These are phyloP conservation scores for Yamadazyma kanchanaburiensis DNA, from an alignment of 1,139 yeast genomes.

Conservation along the genomic window DNA sequence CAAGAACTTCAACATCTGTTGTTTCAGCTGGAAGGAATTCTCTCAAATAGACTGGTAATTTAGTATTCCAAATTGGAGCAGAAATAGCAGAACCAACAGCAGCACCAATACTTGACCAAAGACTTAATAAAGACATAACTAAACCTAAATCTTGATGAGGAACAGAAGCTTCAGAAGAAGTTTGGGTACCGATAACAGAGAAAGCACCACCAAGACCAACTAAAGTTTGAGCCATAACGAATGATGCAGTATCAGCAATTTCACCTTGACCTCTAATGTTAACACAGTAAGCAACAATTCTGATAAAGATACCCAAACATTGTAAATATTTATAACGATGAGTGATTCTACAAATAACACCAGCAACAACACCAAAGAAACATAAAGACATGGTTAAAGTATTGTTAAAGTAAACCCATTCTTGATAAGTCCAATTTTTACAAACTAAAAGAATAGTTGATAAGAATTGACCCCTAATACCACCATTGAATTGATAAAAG, in stretches of 20 bases:
- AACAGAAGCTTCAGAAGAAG: constrained; percentile 33
- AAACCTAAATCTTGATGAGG: constrained; percentile 47
- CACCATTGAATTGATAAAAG: constrained; percentile 16
- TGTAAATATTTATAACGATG: constrained; percentile 30
- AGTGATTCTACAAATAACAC: constrained; percentile 21
- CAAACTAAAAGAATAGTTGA: constrained; percentile 16
- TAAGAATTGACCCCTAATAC: constrained; percentile 13
- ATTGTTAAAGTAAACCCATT: constrained; percentile 33
- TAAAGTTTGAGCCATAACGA: constrained; percentile 19
- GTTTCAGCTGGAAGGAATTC: constrained; percentile 18
- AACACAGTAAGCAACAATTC: constrained; percentile 25
- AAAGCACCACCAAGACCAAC: constrained; percentile 30
- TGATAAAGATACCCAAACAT: constrained; percentile 21
- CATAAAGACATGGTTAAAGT: constrained; percentile 30
- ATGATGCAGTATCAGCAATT: constrained; percentile 17
- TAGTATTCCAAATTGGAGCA: constrained; percentile 47
- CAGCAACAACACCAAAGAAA: constrained; percentile 30
- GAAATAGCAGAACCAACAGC: constrained; percentile 44
- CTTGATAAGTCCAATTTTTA: constrained; percentile 19
- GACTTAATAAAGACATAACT: constrained; percentile 38
- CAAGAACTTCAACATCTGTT: constrained; percentile 12
- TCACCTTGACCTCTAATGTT: constrained; percentile 15
- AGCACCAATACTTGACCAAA: constrained; percentile 40
- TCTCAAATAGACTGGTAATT: constrained; percentile 27
- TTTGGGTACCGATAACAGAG: constrained; percentile 26